phyloP scores from a whole-genome alignment of 805 yeast species.

The Teunomyces aglyptinius region DNA sequence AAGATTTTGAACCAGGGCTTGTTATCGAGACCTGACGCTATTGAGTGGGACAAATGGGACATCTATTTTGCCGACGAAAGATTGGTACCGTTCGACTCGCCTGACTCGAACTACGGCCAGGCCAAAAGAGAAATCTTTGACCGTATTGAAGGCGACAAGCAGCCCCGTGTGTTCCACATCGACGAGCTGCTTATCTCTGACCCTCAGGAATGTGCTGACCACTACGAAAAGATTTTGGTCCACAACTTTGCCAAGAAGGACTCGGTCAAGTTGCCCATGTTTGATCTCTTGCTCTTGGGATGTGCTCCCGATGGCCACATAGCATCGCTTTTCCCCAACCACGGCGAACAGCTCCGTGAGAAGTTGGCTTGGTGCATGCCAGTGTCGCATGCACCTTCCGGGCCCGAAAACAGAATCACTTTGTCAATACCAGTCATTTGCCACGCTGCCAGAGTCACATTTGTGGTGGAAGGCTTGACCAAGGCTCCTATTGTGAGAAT shows the following conservation, averaged over 20 bases:
- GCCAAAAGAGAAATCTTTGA: constrained; percentile 83
- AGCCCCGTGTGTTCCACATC: constrained; percentile 80
- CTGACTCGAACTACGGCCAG: constrained; percentile 86
- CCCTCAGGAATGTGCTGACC: constrained; percentile 92
- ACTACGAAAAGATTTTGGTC: constrained; percentile 81
- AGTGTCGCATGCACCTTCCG: constrained; percentile 85
- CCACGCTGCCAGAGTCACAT: constrained; percentile 88
- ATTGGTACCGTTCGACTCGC: constrained; percentile 79
- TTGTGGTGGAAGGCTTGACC: constrained; percentile 94
- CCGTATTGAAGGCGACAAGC: constrained; percentile 48
- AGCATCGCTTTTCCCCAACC: constrained; percentile 94
- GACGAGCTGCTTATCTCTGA: constrained; percentile 72
- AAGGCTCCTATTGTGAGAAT: constrained; percentile 90
- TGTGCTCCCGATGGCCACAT: constrained; percentile 99
- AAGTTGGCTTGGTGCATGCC: constrained; percentile 94
- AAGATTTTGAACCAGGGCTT: constrained; percentile 86
- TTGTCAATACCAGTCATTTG: constrained; percentile 92
- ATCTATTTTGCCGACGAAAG: constrained; percentile 96
- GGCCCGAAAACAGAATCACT: constrained; percentile 83
- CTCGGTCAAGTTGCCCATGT: constrained; percentile 92
- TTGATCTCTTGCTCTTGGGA: constrained; percentile 86
- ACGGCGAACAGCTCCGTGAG: constrained; percentile 79
- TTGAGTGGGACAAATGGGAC: constrained; percentile 94
- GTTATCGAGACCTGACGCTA: constrained; percentile 62
- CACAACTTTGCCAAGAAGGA: constrained; percentile 94